Conservation (phyloP, 2,329 filamentous ascomycete genomes). For the Diaporthe helianthi region DNA sequence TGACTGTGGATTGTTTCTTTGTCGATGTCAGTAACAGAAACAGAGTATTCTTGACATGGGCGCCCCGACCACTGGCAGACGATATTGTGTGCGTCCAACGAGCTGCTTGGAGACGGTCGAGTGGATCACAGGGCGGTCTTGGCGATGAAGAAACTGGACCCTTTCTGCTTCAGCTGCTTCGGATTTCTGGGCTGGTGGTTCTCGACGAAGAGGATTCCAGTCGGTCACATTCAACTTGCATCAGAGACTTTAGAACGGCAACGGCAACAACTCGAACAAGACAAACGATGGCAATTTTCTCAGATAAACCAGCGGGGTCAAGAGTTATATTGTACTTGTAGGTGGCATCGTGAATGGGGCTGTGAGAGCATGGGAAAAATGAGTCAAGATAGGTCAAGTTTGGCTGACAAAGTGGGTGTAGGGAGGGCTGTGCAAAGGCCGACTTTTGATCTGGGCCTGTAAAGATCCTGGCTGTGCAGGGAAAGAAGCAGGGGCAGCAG, state of each 20-base stretch:
- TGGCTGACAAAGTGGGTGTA: neutral
- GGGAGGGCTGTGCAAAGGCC: conserved; percentile 21
- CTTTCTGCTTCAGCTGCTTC: conserved; percentile 3
- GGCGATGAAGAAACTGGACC: conserved; percentile 12
- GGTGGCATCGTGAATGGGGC: conserved; percentile 1
- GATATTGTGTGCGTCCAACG: neutral
- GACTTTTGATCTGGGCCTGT: conserved; percentile 18
- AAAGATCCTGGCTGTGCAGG: conserved; percentile 1
- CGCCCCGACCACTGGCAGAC: no score
- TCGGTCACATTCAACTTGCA: neutral
- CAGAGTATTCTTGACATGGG: neutral
- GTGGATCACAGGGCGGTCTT: neutral
- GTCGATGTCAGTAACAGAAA: neutral
- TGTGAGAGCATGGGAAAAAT: neutral
- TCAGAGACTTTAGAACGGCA: neutral
- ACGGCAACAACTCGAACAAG: neutral
- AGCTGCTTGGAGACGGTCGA: neutral
- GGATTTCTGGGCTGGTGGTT: neutral
- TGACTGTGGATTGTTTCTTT: neutral
- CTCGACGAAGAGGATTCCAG: neutral
- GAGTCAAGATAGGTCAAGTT: conserved; percentile 11
- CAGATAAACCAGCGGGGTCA: neutral
- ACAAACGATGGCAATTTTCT: neutral
- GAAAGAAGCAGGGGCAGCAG: neutral
- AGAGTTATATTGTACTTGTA: conserved; percentile 11